Evolutionary conservation across 352 stramenopile genomes (phyloP), one percentile per base, ranked within the genome.

Genomic region (Phytophthora constricta): DNA sequence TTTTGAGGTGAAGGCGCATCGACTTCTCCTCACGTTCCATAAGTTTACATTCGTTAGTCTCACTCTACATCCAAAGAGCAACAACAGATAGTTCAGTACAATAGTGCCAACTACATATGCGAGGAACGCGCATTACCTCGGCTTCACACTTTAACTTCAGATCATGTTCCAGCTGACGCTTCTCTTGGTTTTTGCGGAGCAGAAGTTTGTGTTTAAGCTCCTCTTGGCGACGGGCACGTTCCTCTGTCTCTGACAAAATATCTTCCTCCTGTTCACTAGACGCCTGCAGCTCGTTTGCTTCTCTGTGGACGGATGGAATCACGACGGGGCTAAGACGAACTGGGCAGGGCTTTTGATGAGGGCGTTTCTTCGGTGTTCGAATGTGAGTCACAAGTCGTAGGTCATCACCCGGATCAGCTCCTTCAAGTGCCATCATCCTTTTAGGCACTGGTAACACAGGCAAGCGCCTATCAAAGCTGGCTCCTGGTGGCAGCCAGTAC

Each of bases 1-100:
- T 70, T 62, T 93, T 92, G 7, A 82, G 20, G 16, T 80, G 64
- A 22, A 96, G 57, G 11, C 86, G 77, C 23, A 76, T 58, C 10
- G 72, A 52, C 28, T 89, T 89, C 47, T 96, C 87, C 55, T 96
- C 86, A 2, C 82, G 79, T 48, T 91, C 81, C 86, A 94, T 93
- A 4, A 79, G 49, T 48, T 76, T 89, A 1, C 79, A 68, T 43
- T 94, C 87, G 22, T 31, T 72, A 5, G 72, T 64, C 75, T 92
- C 80, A 26, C 49, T 80, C 87, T 95, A 59, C 1, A 57, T 20
- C 39, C 41, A 27, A 27, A 8, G 26, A 37, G 13, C 19, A 46
- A 23, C 41, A 47, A 68, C 5, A 50, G 57, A 25, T n/a, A 43
- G 23, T 64, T 16, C 14, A 41, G 9, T 27, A 19, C 5, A 27